Evolutionary conservation across 345 rosid genomes (phyloP), one percentile per base, ranked within the genome.

Genomic region (Moringa oleifera): DNA sequence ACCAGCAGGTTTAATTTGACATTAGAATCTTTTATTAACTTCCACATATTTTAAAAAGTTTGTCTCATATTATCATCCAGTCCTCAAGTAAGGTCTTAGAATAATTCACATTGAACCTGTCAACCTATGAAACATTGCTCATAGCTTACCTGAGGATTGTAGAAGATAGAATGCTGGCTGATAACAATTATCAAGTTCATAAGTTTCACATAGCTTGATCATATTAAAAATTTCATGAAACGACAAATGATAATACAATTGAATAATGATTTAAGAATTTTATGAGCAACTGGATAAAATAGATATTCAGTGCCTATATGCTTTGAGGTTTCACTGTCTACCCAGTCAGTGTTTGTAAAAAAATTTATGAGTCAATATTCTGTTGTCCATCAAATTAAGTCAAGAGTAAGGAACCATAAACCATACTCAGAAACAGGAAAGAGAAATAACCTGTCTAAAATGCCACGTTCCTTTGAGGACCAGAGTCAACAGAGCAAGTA

Each of bases 401-500:
- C 1, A 41, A 41, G 13, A 20, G 0, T 13, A 45, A 18, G 17
- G 23, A 21, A 47, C 6, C 9, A 2, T 23, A 18, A 19, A 1
- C n/a, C 0, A 17, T 23, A 49, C 20, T 20, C 28, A 22, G 53
- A 45, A 4, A 5, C 1, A 21, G 65, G 41, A 51, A 24, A 47
- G 31, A 25, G 12, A 17, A 59, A 49, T 45, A 51, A 93, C 98
- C 94, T 89, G 98, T 66, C 98, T 87, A 70, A 85, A 87, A 74
- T 87, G 78, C 90, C 91, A 90, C 57, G 97, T 61, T 58, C 97
- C 91, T 75, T 83, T 81, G 21, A 87, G 67, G 65, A 89, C 62
- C 78, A 87, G 67, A 45, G 96, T 93, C 85, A 93, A 73, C 54
- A 83, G 73, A 66, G 96, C 90, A 62, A 93, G 73, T 76, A 89